These are phyloP conservation scores for Hydnomerulius pinastri DNA, from an alignment of 768 basidiomycete genomes.

Conservation along the genomic window DNA sequence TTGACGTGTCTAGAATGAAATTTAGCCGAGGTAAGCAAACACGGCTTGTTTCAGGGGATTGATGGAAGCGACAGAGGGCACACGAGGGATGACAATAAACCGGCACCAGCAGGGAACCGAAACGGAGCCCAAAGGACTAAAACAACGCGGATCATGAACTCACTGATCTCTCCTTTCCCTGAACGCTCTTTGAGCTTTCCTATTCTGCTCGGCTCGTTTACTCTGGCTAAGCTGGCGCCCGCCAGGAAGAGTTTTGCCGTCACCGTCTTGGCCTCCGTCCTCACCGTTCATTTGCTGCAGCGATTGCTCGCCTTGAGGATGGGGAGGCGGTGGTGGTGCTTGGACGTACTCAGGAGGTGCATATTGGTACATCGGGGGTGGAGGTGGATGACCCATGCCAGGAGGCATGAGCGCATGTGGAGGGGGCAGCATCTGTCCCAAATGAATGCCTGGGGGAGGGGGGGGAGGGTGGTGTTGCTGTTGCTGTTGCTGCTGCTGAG, in stretches of 20 bases:
- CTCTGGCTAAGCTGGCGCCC: conserved; percentile 70
- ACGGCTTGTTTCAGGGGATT: not conserved
- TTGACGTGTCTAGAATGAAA: conserved; percentile 69
- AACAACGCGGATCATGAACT: conserved; percentile 27
- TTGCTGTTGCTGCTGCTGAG: conserved; percentile 31
- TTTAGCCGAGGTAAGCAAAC: conserved; percentile 15
- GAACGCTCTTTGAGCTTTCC: conserved; percentile 92
- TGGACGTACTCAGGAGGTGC: conserved; percentile 34
- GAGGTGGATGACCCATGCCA: conserved; percentile 29
- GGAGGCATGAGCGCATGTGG: conserved; percentile 53
- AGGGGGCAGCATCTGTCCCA: conserved; percentile 58
- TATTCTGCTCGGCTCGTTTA: conserved; percentile 92
- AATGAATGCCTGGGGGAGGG: conserved; percentile 35
- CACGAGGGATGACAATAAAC: not conserved
- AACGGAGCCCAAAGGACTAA: conserved; percentile 12
- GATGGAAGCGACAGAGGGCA: conserved; percentile 2
- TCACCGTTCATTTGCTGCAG: conserved; percentile 31
- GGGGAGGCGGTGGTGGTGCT: conserved; percentile 30
- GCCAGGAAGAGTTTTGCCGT: conserved; percentile 12
- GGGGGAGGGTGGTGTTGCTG: conserved; percentile 36
- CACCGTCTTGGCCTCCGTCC: not conserved
- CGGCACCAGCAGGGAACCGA: not conserved
- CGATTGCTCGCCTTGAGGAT: conserved; percentile 21
- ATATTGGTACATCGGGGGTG: conserved; percentile 35
- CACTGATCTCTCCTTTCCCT: conserved; percentile 88